These are phyloP conservation scores for Aspergillus cristatus DNA, from an alignment of 495 filamentous ascomycete genomes.

Conservation along the genomic window DNA sequence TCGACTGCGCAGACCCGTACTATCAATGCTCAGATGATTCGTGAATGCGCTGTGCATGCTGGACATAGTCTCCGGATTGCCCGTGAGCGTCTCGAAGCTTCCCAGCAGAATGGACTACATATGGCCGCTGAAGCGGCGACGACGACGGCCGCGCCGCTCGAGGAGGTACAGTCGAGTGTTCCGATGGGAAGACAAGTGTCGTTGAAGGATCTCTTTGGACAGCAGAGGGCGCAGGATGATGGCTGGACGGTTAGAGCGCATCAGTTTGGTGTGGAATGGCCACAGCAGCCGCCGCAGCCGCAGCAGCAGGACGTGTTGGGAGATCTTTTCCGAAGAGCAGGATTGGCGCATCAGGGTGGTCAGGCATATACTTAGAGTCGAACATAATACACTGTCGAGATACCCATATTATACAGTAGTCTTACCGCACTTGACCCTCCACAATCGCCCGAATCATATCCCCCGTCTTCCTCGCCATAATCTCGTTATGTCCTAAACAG, in stretches of 20 bases:
- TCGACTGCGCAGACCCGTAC: slow-evolving; percentile 43
- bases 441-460: slow-evolving; percentile 51
- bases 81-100: slow-evolving; percentile 31
- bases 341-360: slow-evolving; percentile 25
- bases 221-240: slow-evolving; percentile 43
- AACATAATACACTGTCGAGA: too few species aligned
- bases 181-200: slow-evolving; percentile 47
- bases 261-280: slow-evolving; percentile 13
- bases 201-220: slow-evolving; percentile 46
- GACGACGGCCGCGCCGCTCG: slow-evolving; percentile 17
- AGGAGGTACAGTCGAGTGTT: slow-evolving; percentile 27
- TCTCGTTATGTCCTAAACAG: slow-evolving; percentile 46
- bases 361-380: slow-evolving; percentile 10
- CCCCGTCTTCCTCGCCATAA: slow-evolving; percentile 57
- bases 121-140: slow-evolving; percentile 25
- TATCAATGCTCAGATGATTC: slow-evolving; percentile 43
- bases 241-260: slow-evolving; percentile 41
- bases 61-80: slow-evolving; percentile 36
- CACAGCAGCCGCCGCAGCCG: slow-evolving; percentile 8
- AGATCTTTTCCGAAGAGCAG: slow-evolving; percentile 35
- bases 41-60: slow-evolving; percentile 44
- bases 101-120: slow-evolving; percentile 30
- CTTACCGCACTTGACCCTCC: slow-evolving; percentile 3
- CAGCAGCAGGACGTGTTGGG: slow-evolving; percentile 28
- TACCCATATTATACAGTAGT: slow-evolving; percentile 16